Evolutionary conservation across 2,329 filamentous ascomycete species (phyloP).

Genomic region (Talaromyces sp.): DNA sequence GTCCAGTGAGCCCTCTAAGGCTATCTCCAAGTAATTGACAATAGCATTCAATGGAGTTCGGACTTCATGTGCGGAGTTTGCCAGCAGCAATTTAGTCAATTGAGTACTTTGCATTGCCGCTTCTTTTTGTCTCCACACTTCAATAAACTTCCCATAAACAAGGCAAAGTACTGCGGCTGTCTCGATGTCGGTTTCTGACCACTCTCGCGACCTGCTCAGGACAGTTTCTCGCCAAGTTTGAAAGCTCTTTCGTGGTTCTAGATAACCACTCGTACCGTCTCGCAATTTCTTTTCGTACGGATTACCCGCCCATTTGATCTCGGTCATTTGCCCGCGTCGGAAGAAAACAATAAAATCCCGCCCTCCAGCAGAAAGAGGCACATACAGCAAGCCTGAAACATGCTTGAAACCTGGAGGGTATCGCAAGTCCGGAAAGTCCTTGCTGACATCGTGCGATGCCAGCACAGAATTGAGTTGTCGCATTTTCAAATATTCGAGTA

Average conservation of each 20-base stretch:
- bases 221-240: constrained; percentile 77
- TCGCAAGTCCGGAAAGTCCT: constrained; percentile 75
- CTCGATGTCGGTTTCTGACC: constrained; percentile 84
- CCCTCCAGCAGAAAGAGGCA: constrained; percentile 72
- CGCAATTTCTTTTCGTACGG: constrained; percentile 75
- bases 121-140: constrained; percentile 90
- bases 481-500: constrained; percentile 80
- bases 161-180: constrained; percentile 82
- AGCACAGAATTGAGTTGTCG: constrained; percentile 70
- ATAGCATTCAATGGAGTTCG: constrained; percentile 88
- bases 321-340: constrained; percentile 68
- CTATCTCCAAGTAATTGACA: constrained; percentile 91
- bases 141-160: constrained; percentile 85
- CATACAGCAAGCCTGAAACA: constrained; percentile 74
- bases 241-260: constrained; percentile 75
- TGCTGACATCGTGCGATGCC: constrained; percentile 69
- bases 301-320: constrained; percentile 83
- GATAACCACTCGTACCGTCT: constrained; percentile 65
- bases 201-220: constrained; percentile 76
- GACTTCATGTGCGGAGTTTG: constrained; percentile 88
- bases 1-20: constrained; percentile 74
- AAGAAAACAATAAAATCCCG: constrained; percentile 89
- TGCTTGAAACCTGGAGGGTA: constrained; percentile 75
- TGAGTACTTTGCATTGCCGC: constrained; percentile 76
- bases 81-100: constrained; percentile 71